Base-by-base conservation (phyloP, 768 basidiomycete species). In the Podaxis rugospora region DNA sequence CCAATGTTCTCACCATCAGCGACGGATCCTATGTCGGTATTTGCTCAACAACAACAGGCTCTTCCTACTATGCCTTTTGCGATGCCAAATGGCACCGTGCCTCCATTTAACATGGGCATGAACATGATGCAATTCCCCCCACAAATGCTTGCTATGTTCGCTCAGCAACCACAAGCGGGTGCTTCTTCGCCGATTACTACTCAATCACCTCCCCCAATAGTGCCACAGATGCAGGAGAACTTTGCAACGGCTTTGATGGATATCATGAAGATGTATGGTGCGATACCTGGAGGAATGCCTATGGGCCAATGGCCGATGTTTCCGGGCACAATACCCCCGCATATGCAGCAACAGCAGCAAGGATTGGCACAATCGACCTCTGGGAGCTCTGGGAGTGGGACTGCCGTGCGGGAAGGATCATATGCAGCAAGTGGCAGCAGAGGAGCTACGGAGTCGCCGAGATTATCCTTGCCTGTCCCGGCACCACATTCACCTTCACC, bases 191-290 rank as follows among this genome's bases (percentile, higher is more conserved):
- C 59, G 2, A 44, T 63, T 16, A n/a, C 44, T 35, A 23, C 51
- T 18, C 53, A 55, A 14, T 35, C 59, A 36, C 49, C 58, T 18
- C 13, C 58, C n/a, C 7, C 32, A 9, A 37, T 53, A n/a, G 54
- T 59, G 52, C 51, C 60, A 10, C 59, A 60, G 25, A 44, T 60
- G 49, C 40, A 42, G 27, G 59, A 61, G 51, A 61, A 61, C 46
- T 58, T 58, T 18, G 39, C 35, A 6, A 56, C 46, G 6, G 51
- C 61, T 18, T 36, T 40, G n/a, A 58, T 65, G 52, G 42, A 59
- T 44, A 44, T 64, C 21, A 58, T 59, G 40, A 65, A 64, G 64
- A 62, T 63, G 59, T 49, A 61, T 25, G 28, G 52, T 47, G 44
- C 32, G 2, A 35, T 32, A n/a, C 42, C 52, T 44, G 59, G 59